These are phyloP conservation scores for Nepenthes gracilis DNA, from an alignment of 148 eudicot species.

Conservation along the genomic window DNA sequence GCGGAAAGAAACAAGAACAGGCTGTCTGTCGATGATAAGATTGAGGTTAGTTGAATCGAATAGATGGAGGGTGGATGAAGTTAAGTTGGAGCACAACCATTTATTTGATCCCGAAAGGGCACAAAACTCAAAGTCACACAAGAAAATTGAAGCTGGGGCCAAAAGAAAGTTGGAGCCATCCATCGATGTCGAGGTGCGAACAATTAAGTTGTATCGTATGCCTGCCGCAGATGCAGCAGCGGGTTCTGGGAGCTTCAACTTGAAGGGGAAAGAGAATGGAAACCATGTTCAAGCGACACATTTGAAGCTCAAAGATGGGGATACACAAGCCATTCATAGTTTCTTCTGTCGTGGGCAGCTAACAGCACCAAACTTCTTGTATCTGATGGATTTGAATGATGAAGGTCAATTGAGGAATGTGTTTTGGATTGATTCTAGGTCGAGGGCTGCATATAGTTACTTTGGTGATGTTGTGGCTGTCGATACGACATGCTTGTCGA, in stretches of 20 bases:
- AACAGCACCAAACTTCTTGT: conserved; percentile 56
- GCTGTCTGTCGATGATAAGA: conserved; percentile 83
- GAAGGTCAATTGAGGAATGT: conserved; percentile 64
- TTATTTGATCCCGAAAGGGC: conserved; percentile 66
- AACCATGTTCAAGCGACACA: conserved; percentile 20
- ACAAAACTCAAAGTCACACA: conserved; percentile 64
- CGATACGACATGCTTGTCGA: conserved; percentile 56
- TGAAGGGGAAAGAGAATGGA: conserved; percentile 23
- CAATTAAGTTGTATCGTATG: conserved; percentile 64
- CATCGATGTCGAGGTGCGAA: conserved; percentile 56
- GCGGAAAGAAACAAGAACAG: conserved; percentile 87
- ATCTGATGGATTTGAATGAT: conserved; percentile 65
- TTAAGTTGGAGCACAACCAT: conserved; percentile 81
- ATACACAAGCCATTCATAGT: conserved; percentile 28
- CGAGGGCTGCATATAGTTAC: conserved; percentile 62
- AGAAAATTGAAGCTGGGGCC: conserved; percentile 43
- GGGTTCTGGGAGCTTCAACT: conserved; percentile 24
- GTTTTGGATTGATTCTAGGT: conserved; percentile 72
- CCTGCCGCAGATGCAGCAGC: conserved; percentile 30
- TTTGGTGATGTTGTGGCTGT: conserved; percentile 65
- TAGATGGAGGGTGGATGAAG: conserved; percentile 82
- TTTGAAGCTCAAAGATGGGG: conserved; percentile 46
- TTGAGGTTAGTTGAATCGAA: conserved; percentile 54
- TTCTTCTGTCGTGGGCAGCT: conserved; percentile 52
- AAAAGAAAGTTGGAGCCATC: conserved; percentile 48